Percentiles rank a stretch among this genome's conserved stretches.
phyloP scores from a whole-genome alignment of 108 stramenopile genomes.

The Cyclotella sp. region DNA sequence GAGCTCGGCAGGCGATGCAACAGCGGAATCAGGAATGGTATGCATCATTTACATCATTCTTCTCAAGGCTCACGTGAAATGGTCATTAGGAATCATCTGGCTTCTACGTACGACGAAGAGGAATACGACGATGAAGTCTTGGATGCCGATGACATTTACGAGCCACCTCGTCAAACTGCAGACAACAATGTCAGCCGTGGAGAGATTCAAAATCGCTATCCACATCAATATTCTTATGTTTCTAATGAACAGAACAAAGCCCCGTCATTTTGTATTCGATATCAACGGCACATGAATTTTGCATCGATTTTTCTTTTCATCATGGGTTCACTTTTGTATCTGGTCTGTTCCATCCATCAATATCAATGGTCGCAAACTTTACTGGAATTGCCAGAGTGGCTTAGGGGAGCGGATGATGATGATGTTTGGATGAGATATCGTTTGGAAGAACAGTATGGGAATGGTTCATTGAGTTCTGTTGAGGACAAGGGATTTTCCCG shows the following conservation, averaged over 20 bases:
- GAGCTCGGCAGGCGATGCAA: not conserved
- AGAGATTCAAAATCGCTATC: not conserved
- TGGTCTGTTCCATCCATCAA: conserved; percentile 12
- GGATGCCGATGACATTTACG: conserved; percentile 1
- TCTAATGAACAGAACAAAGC: not conserved
- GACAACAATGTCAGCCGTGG: not conserved
- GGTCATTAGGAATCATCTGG: not conserved
- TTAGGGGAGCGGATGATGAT: conserved; percentile 14
- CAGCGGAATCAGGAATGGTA: too few species aligned
- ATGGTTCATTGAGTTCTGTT: not conserved
- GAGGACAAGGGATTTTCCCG: too few species aligned
- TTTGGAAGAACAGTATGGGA: conserved; percentile 6
- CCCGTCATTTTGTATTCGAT: not conserved
- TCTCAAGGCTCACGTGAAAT: not conserved
- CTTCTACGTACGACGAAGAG: not conserved
- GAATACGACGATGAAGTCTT: not conserved
- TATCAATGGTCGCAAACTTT: conserved; percentile 23
- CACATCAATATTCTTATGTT: not conserved
- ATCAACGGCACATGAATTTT: not conserved
- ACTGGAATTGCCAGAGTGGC: conserved; percentile 1
- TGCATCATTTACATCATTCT: too few species aligned
- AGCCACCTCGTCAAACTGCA: not conserved
- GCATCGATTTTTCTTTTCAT: conserved; percentile 18
- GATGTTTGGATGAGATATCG: conserved; percentile 3
- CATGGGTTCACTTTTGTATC: conserved; percentile 13